Evolutionary conservation across 352 stramenopile genomes (phyloP).

Genomic region (Globisporangium okanoganense): DNA sequence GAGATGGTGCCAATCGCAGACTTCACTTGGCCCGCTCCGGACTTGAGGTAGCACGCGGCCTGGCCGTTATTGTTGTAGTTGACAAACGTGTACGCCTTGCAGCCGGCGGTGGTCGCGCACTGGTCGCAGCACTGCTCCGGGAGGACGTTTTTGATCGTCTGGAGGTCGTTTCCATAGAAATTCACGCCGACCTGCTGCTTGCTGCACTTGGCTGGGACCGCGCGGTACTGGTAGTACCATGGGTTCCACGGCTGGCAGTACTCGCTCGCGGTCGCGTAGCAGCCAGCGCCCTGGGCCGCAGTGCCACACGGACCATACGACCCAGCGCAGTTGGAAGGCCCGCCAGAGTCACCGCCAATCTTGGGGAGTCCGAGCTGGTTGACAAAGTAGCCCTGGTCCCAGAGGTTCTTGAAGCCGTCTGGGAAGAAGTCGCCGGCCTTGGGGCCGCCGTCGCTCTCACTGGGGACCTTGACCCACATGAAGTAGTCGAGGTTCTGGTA

Average conservation of each 20-base stretch:
- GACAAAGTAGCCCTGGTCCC: slow-evolving; percentile 68
- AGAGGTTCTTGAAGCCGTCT: too few relatives aligned
- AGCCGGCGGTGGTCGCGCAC: slow-evolving; percentile 23
- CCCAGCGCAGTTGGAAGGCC: too few relatives aligned
- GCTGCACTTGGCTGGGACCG: not conserved
- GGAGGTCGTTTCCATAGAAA: slow-evolving; percentile 7
- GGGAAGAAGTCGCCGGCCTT: too few relatives aligned
- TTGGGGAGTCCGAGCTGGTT: too few relatives aligned
- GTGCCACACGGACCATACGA: too few relatives aligned
- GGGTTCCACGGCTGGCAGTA: slow-evolving; percentile 12
- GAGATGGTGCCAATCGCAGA: too few relatives aligned
- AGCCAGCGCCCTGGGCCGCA: not conserved
- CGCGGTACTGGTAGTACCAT: slow-evolving; percentile 6
- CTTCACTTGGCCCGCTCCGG: too few relatives aligned
- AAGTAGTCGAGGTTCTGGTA: slow-evolving; percentile 63
- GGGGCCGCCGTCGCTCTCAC: too few relatives aligned
- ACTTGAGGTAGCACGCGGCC: too few relatives aligned
- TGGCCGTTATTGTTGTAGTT: too few relatives aligned
- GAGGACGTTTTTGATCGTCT: slow-evolving; percentile 5
- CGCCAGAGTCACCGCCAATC: too few relatives aligned
- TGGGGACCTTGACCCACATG: slow-evolving; percentile 76
- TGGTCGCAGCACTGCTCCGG: slow-evolving; percentile 21
- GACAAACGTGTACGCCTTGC: slow-evolving; percentile 38
- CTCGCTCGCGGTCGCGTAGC: not conserved
- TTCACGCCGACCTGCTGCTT: not conserved